Evolutionary conservation across 148 eudicot genomes (phyloP).

Genomic region (Oxyria digyna): DNA sequence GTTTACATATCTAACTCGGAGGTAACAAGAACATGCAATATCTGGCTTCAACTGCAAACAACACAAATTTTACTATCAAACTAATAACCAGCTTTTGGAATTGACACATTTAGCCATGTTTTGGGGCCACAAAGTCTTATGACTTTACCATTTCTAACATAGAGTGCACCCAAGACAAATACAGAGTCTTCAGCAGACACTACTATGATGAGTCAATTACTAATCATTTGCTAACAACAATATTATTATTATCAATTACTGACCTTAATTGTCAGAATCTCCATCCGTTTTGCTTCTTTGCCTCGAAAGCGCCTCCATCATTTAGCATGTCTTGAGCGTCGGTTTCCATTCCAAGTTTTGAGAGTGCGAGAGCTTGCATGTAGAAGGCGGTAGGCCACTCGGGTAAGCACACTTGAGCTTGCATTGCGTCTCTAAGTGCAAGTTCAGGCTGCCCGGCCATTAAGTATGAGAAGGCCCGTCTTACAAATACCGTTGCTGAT

Average conservation of each 20-base stretch:
- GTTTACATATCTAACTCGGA: no score
- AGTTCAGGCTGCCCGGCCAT: slow-evolving; percentile 81
- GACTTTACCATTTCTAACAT: not conserved
- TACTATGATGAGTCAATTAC: not conserved
- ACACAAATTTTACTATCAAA: not conserved
- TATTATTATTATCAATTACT: not conserved
- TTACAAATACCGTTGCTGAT: slow-evolving; percentile 81
- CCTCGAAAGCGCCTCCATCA: slow-evolving; percentile 79
- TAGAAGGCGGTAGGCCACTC: slow-evolving; percentile 98
- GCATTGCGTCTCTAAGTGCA: slow-evolving; percentile 94
- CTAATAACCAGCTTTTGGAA: not conserved
- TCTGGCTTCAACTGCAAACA: not conserved
- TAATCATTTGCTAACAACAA: not conserved
- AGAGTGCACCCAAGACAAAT: not conserved
- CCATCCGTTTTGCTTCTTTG: slow-evolving; percentile 78
- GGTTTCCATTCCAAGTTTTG: slow-evolving; percentile 92
- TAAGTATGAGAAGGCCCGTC: slow-evolving; percentile 77
- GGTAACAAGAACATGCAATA: not conserved
- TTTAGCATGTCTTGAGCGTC: slow-evolving; percentile 97
- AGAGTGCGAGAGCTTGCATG: slow-evolving; percentile 87
- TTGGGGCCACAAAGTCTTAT: not conserved
- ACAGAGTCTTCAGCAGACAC: not conserved
- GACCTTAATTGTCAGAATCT: slow-evolving; percentile 26
- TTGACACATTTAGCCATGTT: not conserved
- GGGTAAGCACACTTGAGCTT: slow-evolving; percentile 96